Evolutionary conservation across 306 rosid species (phyloP), one percentile per base, ranked within the genome.

Genomic region (Argentina anserina): DNA sequence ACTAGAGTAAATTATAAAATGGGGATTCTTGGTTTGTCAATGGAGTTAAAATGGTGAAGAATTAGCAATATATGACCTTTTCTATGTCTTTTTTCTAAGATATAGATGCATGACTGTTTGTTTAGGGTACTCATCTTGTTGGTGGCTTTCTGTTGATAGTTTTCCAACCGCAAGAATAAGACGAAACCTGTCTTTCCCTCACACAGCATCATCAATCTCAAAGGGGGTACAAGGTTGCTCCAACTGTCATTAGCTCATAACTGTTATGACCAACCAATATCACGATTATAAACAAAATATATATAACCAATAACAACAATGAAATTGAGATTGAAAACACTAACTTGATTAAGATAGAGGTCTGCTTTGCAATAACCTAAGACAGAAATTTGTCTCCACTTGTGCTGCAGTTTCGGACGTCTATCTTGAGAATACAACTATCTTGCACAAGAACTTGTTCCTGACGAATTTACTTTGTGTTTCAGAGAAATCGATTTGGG

Each of bases 201-300:
- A 1, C 7, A 50, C 17, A 41, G 7, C 37, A 26, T 21, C 13
- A 69, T 50, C 47, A 13, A 1, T 20, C 63, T 26, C 65, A 6
- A 39, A 8, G 2, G 42, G n/a, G 29, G 21, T 29, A 60, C 70
- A 49, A 39, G 21, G 49, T 31, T 41, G 26, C 72, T 70, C 76
- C 72, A 71, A 39, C 63, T 77, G 76, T 71, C 76, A 52, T 65
- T 41, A 52, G 56, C 49, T 26, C 43, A 37, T 59, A 65, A n/a
- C n/a, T n/a, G n/a, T n/a, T n/a, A n/a, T n/a, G n/a, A n/a, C n/a
- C n/a, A n/a, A n/a, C n/a, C n/a, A n/a, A n/a, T n/a, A n/a, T n/a
- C n/a, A n/a, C n/a, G n/a, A n/a, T n/a, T n/a, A n/a, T n/a, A n/a
- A n/a, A n/a, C n/a, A n/a, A n/a, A n/a, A n/a, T n/a, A n/a, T n/a